A percentile compares a stretch with the other conserved stretches of the same genome.
These are phyloP conservation scores for Lecanicillium sp. DNA, from an alignment of 2,329 filamentous ascomycete genomes.

Conservation along the genomic window DNA sequence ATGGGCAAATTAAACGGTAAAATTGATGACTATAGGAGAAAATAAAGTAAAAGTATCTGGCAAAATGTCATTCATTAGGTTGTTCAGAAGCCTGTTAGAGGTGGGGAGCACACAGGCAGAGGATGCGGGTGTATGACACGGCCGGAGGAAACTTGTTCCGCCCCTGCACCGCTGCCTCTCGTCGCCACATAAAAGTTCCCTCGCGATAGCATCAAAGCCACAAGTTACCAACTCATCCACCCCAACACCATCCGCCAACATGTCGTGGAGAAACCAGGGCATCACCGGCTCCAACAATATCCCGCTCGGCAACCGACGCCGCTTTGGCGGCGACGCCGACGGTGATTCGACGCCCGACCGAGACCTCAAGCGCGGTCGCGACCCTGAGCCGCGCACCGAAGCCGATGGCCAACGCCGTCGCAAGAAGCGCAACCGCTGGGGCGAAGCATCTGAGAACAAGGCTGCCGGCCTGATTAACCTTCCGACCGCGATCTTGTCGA, in stretches of 20 bases:
- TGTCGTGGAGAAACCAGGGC: conserved; percentile 67
- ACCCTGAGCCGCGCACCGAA: conserved; percentile 67
- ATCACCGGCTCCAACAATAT: conserved; percentile 99
- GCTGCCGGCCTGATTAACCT: conserved; percentile 96
- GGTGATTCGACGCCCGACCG: conserved; percentile 27
- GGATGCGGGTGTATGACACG: too few species aligned
- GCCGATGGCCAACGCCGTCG: conserved; percentile 76
- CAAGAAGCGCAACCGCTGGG: conserved; percentile 99
- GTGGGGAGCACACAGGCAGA: too few species aligned
- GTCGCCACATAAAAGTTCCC: too few species aligned
- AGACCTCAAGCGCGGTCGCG: conserved; percentile 80
- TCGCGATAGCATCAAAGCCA: too few species aligned
- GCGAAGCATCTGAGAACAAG: conserved; percentile 96
- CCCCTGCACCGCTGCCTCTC: too few species aligned
- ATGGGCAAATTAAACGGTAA: too few species aligned
- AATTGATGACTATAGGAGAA: too few species aligned
- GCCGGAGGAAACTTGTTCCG: conserved; percentile 6
- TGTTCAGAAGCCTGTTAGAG: too few species aligned
- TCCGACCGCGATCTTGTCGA: conserved; percentile 89
- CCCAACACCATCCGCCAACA: conserved; percentile 23
- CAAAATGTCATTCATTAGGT: too few species aligned
- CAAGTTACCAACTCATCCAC: background rate
- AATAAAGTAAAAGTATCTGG: too few species aligned
- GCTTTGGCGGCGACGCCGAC: conserved; percentile 56
- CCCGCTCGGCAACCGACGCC: conserved; percentile 79